Conservation (phyloP, 176 grass and related monocot species). For the Oryza coarctata region DNA sequence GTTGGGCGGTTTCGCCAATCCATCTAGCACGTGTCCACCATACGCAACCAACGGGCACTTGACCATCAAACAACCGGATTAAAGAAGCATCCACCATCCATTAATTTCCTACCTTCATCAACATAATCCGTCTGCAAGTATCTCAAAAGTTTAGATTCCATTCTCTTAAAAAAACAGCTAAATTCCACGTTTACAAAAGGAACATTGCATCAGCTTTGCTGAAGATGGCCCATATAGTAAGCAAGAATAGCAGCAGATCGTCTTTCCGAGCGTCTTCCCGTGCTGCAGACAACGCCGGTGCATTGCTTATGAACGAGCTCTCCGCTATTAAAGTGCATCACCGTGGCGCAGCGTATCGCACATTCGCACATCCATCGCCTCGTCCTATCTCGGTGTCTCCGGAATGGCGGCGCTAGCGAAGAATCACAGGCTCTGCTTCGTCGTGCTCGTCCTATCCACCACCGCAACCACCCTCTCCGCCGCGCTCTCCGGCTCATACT, state of each 20-base stretch:
- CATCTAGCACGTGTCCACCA: background rate
- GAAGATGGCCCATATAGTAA: no score
- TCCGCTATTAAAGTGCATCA: background rate
- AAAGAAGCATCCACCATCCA: background rate
- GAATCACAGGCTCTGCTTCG: background rate
- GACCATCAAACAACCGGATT: background rate
- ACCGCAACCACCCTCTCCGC: background rate
- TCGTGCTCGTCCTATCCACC: background rate
- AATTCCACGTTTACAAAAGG: background rate
- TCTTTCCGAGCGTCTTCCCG: no score
- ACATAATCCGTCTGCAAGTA: background rate
- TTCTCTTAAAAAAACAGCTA: background rate
- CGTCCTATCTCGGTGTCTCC: background rate
- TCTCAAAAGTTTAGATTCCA: background rate
- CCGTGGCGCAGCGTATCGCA: background rate
- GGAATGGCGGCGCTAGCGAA: background rate
- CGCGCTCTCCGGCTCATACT: background rate
- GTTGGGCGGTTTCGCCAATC: background rate
- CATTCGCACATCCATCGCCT: background rate
- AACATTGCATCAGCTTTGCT: background rate
- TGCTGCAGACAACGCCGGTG: no score
- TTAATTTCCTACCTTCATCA: background rate
- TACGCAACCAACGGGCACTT: background rate
- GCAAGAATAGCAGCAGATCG: no score
- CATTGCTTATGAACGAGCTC: no score